Evolutionary conservation across 179 eudicot species (phyloP), one percentile per base, ranked within the genome.

Genomic region (Amaranthus tricolor): DNA sequence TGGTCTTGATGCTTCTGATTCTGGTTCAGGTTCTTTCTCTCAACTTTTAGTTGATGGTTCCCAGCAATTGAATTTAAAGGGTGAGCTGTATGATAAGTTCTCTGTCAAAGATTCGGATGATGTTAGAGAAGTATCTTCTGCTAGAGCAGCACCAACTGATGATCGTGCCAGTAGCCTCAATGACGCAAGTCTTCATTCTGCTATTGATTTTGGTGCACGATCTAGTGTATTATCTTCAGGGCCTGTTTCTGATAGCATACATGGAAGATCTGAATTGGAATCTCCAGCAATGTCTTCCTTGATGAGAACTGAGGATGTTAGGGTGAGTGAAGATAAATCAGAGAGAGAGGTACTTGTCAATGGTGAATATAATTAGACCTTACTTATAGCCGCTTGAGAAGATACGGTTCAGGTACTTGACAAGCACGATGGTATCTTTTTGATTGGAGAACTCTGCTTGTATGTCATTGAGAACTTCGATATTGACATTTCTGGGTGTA

Each of bases 401-500:
- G 86, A 96, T 96, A 80, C 85, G 91, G 74, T 88, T 82, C 79
- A 88, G 86, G 85, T 96, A 93, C 96, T 96, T 76, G 99, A 96
- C 85, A 96, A 96, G 80, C 99, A 91, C 80, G 99, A 96, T 84
- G 99, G 99, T 40, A 90, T 96, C 81, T 96, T 96, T 86, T 84
- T 96, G 75, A 93, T 96, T 19, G 99, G 99, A 81, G 99, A 94
- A 81, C 92, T 84, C 61, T 88, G 94, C 76, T 72, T 96, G 75
- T 96, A 96, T 77, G 85, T 94, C 51, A 94, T 96, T 78, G 98
- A 93, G 82, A 96, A 94, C 73, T 96, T 96, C 76, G 93, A 84
- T 74, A 88, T 96, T 69, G 94, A 93, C 79, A 86, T 86, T 66
- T 80, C 96, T 77, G 98, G 99, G 80, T 86, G 94, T 85, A 88